phyloP scores from a whole-genome alignment of 2,329 filamentous ascomycete species.

The Rutstroemia sp. region DNA sequence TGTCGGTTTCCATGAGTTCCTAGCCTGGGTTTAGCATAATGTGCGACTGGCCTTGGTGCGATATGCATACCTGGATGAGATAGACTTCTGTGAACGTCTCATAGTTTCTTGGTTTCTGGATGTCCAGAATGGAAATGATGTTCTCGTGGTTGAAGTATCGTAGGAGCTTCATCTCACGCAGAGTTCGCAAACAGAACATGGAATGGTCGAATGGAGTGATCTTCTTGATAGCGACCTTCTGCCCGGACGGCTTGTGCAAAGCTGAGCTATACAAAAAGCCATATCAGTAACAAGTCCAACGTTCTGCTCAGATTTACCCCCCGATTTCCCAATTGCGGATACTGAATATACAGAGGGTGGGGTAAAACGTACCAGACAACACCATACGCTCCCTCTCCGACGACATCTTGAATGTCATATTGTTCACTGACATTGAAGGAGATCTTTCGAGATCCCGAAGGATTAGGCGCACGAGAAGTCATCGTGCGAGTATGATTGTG shows the following conservation, averaged over 20 bases:
- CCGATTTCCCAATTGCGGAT: too few species aligned
- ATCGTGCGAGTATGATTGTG: slow-evolving; percentile 13
- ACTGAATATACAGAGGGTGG: not conserved
- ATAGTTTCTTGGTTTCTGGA: slow-evolving; percentile 94
- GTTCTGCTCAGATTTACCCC: too few species aligned
- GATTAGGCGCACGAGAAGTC: slow-evolving; percentile 43
- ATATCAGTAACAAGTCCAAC: not conserved
- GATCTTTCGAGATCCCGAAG: slow-evolving; percentile 75
- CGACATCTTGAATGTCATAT: slow-evolving; percentile 99
- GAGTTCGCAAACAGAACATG: slow-evolving; percentile 94
- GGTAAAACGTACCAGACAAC: slow-evolving; percentile 72
- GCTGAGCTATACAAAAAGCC: slow-evolving; percentile 59
- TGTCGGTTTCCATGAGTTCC: slow-evolving; percentile 99
- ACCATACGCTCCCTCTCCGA: slow-evolving; percentile 96
- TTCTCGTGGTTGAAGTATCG: slow-evolving; percentile 99
- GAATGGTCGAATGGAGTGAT: slow-evolving; percentile 99
- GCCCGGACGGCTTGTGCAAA: slow-evolving; percentile 93
- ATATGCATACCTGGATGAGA: slow-evolving; percentile 73
- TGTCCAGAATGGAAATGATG: slow-evolving; percentile 98
- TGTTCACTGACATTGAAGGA: slow-evolving; percentile 99
- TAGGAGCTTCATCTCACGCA: slow-evolving; percentile 98
- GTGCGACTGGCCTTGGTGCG: not conserved
- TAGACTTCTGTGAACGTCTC: slow-evolving; percentile 97
- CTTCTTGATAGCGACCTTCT: slow-evolving; percentile 99
- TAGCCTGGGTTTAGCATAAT: slow-evolving; percentile 32